Conservation (phyloP, 2,329 filamentous ascomycete species). For the Dryadomyces quercus-mongolicae region DNA sequence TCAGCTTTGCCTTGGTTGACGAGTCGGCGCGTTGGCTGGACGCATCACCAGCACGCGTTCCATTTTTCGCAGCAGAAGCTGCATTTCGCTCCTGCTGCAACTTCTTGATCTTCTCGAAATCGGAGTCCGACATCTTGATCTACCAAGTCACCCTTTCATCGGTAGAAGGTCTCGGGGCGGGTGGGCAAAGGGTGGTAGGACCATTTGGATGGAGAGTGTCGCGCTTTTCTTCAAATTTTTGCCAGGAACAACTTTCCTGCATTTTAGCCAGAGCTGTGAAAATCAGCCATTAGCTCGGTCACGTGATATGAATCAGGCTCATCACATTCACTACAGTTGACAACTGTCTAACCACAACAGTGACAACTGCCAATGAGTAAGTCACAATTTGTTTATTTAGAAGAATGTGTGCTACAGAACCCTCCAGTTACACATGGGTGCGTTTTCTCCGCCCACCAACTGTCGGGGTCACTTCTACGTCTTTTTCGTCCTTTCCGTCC, state of each 20-base stretch:
- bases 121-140: slow-evolving; percentile 57
- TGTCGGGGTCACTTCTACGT: background rate
- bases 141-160: background rate
- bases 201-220: background rate
- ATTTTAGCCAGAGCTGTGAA: background rate
- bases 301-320: background rate
- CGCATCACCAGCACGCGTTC: slow-evolving; percentile 68
- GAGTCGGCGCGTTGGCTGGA: slow-evolving; percentile 70
- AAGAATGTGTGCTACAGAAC: no score
- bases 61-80: slow-evolving; percentile 64
- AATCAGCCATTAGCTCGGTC: background rate
- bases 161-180: background rate
- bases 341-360: no score
- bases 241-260: background rate
- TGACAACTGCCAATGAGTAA: no score
- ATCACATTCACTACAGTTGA: no score
- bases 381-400: no score
- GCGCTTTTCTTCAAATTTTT: background rate
- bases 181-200: background rate
- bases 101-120: slow-evolving; percentile 78
- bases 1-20: slow-evolving; percentile 84
- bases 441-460: background rate
- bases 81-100: slow-evolving; percentile 90
- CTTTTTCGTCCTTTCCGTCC: background rate
- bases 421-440: background rate